phyloP scores from a whole-genome alignment of 1,284 basidiomycete genomes.

The Wolfiporia cocos region DNA sequence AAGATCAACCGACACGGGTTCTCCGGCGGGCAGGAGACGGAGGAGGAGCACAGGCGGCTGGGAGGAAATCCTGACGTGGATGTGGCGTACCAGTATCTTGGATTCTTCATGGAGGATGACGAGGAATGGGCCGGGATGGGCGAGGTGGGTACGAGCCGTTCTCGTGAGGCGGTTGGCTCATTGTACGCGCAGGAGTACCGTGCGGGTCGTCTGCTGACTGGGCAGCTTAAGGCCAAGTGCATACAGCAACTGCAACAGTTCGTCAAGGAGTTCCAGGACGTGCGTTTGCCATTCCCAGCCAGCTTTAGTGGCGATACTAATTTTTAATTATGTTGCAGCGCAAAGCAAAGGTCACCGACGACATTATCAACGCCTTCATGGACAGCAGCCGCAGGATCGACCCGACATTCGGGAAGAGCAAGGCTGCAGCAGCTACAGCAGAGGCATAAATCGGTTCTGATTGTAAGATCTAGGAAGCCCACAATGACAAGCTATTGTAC shows the following conservation, averaged over 20 bases:
- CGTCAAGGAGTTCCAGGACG: conserved; percentile 88
- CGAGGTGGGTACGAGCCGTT: conserved; percentile 44
- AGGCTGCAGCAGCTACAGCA: conserved; percentile 1
- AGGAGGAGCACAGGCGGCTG: conserved; percentile 85
- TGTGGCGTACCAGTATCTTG: conserved; percentile 92
- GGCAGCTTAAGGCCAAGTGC: conserved; percentile 89
- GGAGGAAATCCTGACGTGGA: conserved; percentile 97
- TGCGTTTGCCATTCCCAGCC: conserved; percentile 27
- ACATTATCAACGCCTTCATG: conserved; percentile 78
- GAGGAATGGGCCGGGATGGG: conserved; percentile 76
- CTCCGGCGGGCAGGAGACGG: conserved; percentile 86
- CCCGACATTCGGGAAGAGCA: conserved; percentile 34
- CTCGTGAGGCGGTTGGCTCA: neutral
- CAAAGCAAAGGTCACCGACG: conserved; percentile 79
- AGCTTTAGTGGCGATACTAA: neutral
- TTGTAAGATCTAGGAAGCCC: conserved; percentile 1
- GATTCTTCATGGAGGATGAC: conserved; percentile 97
- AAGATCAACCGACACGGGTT: conserved; percentile 95
- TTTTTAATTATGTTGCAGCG: no score
- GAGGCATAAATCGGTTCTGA: neutral
- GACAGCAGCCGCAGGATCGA: conserved; percentile 78
- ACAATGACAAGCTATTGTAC: no score
- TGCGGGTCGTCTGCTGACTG: conserved; percentile 82
- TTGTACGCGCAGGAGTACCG: conserved; percentile 73
- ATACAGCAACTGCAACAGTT: conserved; percentile 84